Base-by-base conservation (phyloP, 148 eudicot species). In the Rhododendron ferrugineum region DNA sequence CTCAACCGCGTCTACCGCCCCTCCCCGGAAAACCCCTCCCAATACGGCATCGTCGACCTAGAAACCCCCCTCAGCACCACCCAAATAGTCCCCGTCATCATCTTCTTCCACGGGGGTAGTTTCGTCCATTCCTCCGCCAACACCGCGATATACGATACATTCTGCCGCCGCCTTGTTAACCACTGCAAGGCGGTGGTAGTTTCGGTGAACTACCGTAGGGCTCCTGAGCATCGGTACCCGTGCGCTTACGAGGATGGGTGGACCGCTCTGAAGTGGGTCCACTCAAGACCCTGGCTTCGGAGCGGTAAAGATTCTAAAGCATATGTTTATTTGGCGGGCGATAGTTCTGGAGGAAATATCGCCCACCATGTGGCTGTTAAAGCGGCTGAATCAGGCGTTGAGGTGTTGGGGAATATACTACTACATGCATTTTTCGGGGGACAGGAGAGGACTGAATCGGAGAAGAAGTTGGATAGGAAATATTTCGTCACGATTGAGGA, bases 321-420 rank as follows among this genome's bases (percentile, higher is more conserved):
- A 1, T 89, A 92, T 78, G 92, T 94, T 1, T 95, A 93, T 64
- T 82, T 95, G n/a, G 90, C 93, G 3, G 98, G 98, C 0, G 98
- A 95, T 83, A 95, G 98, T 85, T 95, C 98, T 0, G 98, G 98
- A 2, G 98, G 98, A 3, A 95, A 95, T 81, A 95, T 95, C 16
- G 97, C 92, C 0, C 98, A 95, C 78, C 95, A 95, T 84, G 97
- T 94, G 0, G 98, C 97, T 0, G 94, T 89, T 1, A 88, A 56
- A 74, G 98, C 98, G 0, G 91, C 97, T 0, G 91, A 94, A 62
- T 91, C 89, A 11, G 93, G 89, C 0, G 90, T 95, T 0, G 90
- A 93, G 72, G 92, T 95, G 3, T 66, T 93, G 32, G 98, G 98
- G 0, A 93, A 94, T 22, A 86, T 95, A 1, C 89, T 95, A 0